Percentiles rank a stretch among this genome's conserved stretches.
These are phyloP conservation scores for Puccinellia tenuiflora DNA, from an alignment of 176 grass and related monocot genomes.

Conservation along the genomic window DNA sequence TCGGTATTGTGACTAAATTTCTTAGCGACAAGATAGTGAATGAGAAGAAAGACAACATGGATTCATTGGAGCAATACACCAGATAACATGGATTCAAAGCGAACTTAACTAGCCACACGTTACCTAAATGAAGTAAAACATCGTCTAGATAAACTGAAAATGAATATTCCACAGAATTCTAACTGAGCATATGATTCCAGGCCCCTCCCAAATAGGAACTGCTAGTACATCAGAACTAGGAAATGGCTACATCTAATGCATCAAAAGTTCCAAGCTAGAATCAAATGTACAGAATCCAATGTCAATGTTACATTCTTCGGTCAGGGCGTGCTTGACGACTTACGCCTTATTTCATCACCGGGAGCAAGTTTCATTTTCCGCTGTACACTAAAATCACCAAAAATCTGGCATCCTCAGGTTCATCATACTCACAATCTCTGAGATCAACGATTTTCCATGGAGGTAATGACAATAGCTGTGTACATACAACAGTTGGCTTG, in stretches of 20 bases:
- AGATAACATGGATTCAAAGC: not conserved
- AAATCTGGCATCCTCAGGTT: conserved; percentile 37
- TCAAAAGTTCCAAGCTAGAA: conserved; percentile 13
- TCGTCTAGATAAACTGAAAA: not conserved
- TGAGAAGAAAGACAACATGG: not conserved
- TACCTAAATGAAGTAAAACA: not conserved
- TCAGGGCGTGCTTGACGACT: conserved; percentile 24
- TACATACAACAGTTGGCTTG: conserved; percentile 48
- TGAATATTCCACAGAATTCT: conserved; percentile 4
- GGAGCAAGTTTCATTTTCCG: conserved; percentile 41
- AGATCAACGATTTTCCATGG: conserved; percentile 36
- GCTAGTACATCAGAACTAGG: conserved; percentile 6
- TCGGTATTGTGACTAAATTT: not conserved
- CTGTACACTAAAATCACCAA: conserved; percentile 64
- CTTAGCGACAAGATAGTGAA: not conserved
- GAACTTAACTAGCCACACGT: not conserved
- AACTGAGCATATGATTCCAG: not conserved
- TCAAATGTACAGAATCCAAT: conserved; percentile 23
- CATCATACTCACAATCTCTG: conserved; percentile 43
- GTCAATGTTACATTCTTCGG: conserved; percentile 26
- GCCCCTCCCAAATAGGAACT: not conserved
- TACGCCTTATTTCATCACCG: conserved; percentile 51
- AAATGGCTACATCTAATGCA: not conserved
- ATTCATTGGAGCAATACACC: not conserved
- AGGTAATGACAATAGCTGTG: conserved; percentile 41